Evolutionary conservation across 202 grass and related monocot genomes (phyloP), one percentile per base, ranked within the genome.

Genomic region (Schoenoplectus tabernaemontani): DNA sequence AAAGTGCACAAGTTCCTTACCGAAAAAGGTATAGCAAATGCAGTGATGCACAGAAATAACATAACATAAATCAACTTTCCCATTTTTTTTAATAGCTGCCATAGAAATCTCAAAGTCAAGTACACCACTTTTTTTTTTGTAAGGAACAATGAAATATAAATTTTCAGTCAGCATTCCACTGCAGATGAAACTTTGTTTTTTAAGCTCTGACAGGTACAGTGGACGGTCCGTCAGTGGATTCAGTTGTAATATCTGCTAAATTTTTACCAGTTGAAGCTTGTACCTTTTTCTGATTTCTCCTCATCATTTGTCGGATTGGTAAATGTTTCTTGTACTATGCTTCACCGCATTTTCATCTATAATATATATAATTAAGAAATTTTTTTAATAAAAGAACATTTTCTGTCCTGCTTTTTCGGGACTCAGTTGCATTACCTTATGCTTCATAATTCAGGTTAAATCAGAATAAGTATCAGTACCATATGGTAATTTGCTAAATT

Each of bases 291-390:
- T 15, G 53, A 62, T 79, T 79, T 79, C 38, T 64, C 39, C 13
- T 8, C 57, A 41, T 61, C 20, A 62, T 23, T 64, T 34, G 13
- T 50, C 3, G 22, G 22, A 5, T 43, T 78, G 51, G 75, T 78
- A 12, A 39, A 23, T 39, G 2, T 61, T 24, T 53, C 43, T 39
- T 91, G 64, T 22, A 90, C 59, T 71, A 92, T 81, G 78, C 65
- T 93, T 88, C 82, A 84, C 84, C 0, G 84, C 79, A 34, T 9
- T 82, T 38, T 91, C 91, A 19, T 93, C 94, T 97, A 81, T 50
- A 36, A 33, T 7, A 74, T 33, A 53, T 74, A n/a, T n/a, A n/a
- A n/a, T 50, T 30, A 17, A 4, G 69, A 1, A 24, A 44, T 32
- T 32, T 9, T 33, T 9, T 74, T 13, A 73, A 74, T 73, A 24